Evolutionary conservation across 768 basidiomycete species (phyloP), one percentile per base, ranked within the genome.

Genomic region (Neoboletus magnificus): DNA sequence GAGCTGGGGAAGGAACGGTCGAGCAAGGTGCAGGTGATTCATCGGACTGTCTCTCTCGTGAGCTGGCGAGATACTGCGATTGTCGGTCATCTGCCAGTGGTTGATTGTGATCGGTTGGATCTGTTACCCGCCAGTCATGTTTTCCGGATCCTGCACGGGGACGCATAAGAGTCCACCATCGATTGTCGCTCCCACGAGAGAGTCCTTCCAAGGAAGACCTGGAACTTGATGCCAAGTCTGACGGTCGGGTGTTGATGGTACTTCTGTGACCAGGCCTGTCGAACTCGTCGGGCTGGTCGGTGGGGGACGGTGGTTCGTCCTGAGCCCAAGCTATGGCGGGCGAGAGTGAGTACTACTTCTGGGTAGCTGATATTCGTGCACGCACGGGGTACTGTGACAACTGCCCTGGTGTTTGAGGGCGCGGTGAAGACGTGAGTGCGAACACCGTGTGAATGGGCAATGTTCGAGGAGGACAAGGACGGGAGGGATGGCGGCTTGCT

Each of bases 301-400:
- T 80, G 1, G 89, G 87, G 0, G 89, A 90, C 5, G 88, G 87
- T 5, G 89, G 89, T 65, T 93, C 91, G 66, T 92, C 86, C 61
- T 81, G 78, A 5, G 90, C 91, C 90, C 90, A 93, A 47, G 91
- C 90, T 93, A 50, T 13, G 46, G 33, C 1, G 51, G 51, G 41
- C 11, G 23, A 47, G 60, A 44, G 54, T 58, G 43, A 61, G 56
- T 23, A 29, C 20, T 20, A 50, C n/a, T 10, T 42, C 8, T 5
- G 12, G 25, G 23, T 4, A 13, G 41, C 10, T 30, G 41, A 47
- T 27, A 12, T 25, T 11, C 13, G 32, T 51, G 43, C 13, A 78
- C 83, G 64, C 70, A 91, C 89, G 88, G 57, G 89, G 89, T 32
- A 79, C 75, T 50, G 87, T 89, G 54, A 89, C 73, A 56, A 90